Evolutionary conservation across 495 filamentous ascomycete species (phyloP).

Genomic region (Cryomyces minteri): DNA sequence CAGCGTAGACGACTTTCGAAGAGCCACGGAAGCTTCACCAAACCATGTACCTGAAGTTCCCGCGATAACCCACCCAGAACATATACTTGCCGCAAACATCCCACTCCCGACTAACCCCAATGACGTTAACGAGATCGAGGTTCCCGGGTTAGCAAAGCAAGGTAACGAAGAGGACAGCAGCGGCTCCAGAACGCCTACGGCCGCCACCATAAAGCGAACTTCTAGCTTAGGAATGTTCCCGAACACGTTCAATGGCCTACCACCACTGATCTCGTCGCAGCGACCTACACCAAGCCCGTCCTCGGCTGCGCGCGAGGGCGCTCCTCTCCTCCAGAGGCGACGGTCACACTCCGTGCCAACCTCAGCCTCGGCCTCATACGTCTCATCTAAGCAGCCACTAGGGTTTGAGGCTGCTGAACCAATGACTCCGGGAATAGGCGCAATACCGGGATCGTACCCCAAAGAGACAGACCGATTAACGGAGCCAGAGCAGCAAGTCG

Average conservation of each 20-base stretch:
- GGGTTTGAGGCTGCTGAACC: no score
- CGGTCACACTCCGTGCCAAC: neutral
- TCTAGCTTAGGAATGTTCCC: neutral
- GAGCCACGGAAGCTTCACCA: neutral
- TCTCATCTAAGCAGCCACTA: no score
- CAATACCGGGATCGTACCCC: no score
- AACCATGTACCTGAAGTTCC: neutral
- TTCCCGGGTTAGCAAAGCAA: slow-evolving; percentile 40
- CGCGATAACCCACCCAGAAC: neutral
- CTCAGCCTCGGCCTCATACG: neutral
- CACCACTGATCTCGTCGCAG: neutral
- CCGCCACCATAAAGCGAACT: neutral
- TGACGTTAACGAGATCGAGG: slow-evolving; percentile 58
- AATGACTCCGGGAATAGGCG: no score
- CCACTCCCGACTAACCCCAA: slow-evolving; percentile 48
- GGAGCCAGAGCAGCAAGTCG: neutral
- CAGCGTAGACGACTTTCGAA: neutral
- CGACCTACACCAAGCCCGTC: neutral
- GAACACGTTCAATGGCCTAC: no score
- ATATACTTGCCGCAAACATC: no score
- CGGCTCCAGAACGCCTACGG: slow-evolving; percentile 10
- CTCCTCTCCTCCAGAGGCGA: neutral
- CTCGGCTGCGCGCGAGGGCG: neutral
- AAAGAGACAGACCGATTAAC: no score
- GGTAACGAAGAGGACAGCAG: slow-evolving; percentile 36